These are phyloP conservation scores for Ormosia semicastrata DNA, from an alignment of 306 rosid genomes.

Conservation along the genomic window DNA sequence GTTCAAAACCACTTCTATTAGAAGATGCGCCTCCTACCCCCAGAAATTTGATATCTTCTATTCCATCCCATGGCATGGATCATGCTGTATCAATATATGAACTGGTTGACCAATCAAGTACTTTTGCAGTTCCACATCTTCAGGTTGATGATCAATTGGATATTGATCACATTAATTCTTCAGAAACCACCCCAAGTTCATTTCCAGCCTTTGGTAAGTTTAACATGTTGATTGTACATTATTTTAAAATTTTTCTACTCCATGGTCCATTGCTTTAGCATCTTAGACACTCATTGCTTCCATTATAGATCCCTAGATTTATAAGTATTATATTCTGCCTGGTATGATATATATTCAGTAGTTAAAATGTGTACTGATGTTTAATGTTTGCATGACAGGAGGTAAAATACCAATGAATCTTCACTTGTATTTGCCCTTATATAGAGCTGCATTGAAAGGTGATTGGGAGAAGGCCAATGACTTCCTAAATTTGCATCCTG, in stretches of 20 bases:
- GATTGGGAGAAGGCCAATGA: conserved; percentile 7
- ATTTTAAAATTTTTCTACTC: neutral
- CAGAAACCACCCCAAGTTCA: neutral
- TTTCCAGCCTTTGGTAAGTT: neutral
- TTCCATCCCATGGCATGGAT: neutral
- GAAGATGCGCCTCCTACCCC: neutral
- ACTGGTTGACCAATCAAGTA: neutral
- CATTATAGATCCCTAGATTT: neutral
- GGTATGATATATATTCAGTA: neutral
- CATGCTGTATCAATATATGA: neutral
- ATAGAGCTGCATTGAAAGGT: conserved; percentile 18
- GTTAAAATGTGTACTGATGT: neutral
- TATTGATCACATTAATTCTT: neutral
- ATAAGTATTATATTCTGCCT: neutral
- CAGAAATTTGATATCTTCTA: neutral
- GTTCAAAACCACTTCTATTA: conserved; percentile 12
- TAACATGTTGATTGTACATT: neutral
- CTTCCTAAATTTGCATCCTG: conserved; percentile 19
- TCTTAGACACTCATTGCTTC: neutral
- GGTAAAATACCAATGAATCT: neutral
- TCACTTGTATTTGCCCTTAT: neutral
- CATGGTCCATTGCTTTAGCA: neutral
- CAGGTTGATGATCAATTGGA: neutral
- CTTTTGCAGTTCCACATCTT: neutral
- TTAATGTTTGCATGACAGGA: neutral